These are phyloP conservation scores for Aspergillus pseudoviridinutans DNA, from an alignment of 2,329 filamentous ascomycete species.

Conservation along the genomic window DNA sequence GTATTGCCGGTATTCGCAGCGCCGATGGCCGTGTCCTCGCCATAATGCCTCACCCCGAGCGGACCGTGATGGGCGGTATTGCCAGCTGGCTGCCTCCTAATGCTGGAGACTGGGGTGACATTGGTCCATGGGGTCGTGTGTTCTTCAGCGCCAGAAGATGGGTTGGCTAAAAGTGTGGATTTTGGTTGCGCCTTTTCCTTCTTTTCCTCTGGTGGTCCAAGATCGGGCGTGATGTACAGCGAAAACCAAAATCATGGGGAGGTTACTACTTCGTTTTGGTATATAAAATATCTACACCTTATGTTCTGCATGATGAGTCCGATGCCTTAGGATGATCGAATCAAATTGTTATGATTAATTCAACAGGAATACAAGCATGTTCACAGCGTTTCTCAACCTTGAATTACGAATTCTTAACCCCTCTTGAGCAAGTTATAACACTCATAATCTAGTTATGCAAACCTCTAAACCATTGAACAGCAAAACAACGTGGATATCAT, in stretches of 20 bases:
- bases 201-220: neutral
- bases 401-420: neutral
- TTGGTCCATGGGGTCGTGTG: conserved; percentile 79
- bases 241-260: neutral
- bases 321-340: neutral
- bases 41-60: conserved; percentile 91
- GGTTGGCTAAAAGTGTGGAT: conserved; percentile 57
- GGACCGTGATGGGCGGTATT: conserved; percentile 77
- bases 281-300: neutral
- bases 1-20: conserved; percentile 75
- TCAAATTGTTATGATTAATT: neutral
- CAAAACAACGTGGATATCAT: neutral
- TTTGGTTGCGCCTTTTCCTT: neutral
- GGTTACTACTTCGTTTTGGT: neutral
- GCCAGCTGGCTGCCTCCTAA: conserved; percentile 69
- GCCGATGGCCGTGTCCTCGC: conserved; percentile 76
- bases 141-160: conserved; percentile 85
- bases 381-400: neutral
- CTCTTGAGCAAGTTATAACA: neutral
- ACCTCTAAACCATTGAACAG: neutral
- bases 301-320: neutral
- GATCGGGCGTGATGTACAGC: neutral
- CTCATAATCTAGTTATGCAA: neutral
- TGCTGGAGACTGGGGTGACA: conserved; percentile 67
- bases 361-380: neutral